A percentile compares a stretch with the other conserved stretches of the same genome.
Evolutionary conservation across 441 rosid genomes (phyloP).

Genomic region (Adansonia madagascariensis): DNA sequence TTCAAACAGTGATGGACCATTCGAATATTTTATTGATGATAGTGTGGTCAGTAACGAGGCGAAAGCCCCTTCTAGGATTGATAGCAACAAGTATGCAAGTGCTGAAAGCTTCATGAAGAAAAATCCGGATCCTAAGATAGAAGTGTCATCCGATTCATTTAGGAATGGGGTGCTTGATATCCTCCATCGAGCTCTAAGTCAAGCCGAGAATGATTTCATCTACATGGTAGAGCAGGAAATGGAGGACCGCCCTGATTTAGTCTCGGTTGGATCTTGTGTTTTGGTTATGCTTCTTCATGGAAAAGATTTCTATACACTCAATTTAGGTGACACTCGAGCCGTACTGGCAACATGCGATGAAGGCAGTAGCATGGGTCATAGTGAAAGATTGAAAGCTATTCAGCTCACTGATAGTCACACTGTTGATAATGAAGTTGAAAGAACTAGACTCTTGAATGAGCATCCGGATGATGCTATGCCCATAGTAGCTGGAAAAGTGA

Average conservation of each 20-base stretch:
- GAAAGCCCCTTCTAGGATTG: constrained; percentile 19
- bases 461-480: constrained; percentile 83
- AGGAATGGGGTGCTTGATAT: constrained; percentile 71
- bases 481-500: constrained; percentile 71
- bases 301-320: constrained; percentile 67
- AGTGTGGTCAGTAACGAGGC: background rate
- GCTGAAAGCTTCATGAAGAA: constrained; percentile 17
- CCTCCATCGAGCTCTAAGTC: constrained; percentile 69
- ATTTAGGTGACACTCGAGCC: constrained; percentile 91
- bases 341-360: constrained; percentile 74
- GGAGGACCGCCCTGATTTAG: constrained; percentile 94
- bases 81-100: constrained; percentile 25
- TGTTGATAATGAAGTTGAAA: constrained; percentile 77
- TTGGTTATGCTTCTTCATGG: constrained; percentile 79
- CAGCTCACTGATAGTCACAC: constrained; percentile 87
- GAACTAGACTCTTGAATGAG: constrained; percentile 54
- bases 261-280: constrained; percentile 90
- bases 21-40: constrained; percentile 36
- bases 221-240: constrained; percentile 95
- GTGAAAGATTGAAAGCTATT: constrained; percentile 60
- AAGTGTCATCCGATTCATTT: constrained; percentile 47
- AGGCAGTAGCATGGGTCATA: constrained; percentile 30
- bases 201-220: constrained; percentile 83
- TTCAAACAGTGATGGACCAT: constrained; percentile 24
- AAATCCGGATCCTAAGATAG: constrained; percentile 25